Conservation (phyloP, 1,139 yeast genomes). For the Magnusiomyces tetraspermus region DNA sequence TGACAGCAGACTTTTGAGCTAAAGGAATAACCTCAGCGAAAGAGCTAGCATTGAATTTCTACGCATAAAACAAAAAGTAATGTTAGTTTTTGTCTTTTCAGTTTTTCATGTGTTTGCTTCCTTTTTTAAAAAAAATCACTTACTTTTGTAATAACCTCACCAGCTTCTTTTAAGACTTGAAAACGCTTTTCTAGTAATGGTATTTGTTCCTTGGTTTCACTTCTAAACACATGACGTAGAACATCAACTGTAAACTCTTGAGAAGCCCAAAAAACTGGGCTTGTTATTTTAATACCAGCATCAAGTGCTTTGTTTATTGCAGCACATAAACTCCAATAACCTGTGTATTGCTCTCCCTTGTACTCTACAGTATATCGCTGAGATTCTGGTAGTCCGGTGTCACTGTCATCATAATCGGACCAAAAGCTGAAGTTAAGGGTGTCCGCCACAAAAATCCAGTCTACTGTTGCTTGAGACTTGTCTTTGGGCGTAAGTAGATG, state of each 20-base stretch:
- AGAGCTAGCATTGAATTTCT: constrained; percentile 16
- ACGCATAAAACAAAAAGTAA: neutral
- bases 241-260: constrained; percentile 24
- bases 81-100: constrained; percentile 1
- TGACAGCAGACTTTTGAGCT: constrained; percentile 29
- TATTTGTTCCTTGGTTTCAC: constrained; percentile 27
- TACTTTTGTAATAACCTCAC: constrained; percentile 21
- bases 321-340: constrained; percentile 39
- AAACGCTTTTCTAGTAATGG: constrained; percentile 33
- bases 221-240: constrained; percentile 27
- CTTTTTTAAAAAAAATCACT: too few relatives aligned
- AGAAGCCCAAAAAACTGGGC: constrained; percentile 31
- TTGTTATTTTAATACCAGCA: constrained; percentile 33
- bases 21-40: constrained; percentile 24
- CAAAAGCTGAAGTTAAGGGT: constrained; percentile 38
- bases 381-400: constrained; percentile 27
- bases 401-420: constrained; percentile 32
- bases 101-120: neutral
- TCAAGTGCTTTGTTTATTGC: constrained; percentile 36
- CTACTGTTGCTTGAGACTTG: constrained; percentile 22
- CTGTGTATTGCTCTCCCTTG: constrained; percentile 32
- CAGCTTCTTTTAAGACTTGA: constrained; percentile 33
- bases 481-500: constrained; percentile 32
- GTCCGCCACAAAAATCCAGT: constrained; percentile 38
- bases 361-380: constrained; percentile 32